Conservation (phyloP, 768 basidiomycete species). For the Termitomyces sp. region DNA sequence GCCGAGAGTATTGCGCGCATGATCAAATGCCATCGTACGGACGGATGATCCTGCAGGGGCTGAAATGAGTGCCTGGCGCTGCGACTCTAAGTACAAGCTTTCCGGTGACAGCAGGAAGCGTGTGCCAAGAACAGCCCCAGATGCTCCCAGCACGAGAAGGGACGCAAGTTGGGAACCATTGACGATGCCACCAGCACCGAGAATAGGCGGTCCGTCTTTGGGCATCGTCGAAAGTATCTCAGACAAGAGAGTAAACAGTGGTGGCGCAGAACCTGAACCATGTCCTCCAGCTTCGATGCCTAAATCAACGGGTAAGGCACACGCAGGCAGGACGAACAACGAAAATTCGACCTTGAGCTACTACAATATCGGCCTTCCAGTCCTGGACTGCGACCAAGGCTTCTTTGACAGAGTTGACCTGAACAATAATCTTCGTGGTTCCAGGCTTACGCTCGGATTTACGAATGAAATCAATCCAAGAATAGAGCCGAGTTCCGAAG, state of each 20-base stretch:
- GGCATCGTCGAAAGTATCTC: slow-evolving; percentile 41
- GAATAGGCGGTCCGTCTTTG: slow-evolving; percentile 40
- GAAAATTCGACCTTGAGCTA: slow-evolving; percentile 60
- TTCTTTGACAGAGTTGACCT: slow-evolving; percentile 55
- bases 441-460: slow-evolving; percentile 40
- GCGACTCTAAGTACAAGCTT: slow-evolving; percentile 47
- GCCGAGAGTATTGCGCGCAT: slow-evolving; percentile 44
- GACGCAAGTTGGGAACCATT: slow-evolving; percentile 62
- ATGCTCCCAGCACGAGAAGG: slow-evolving; percentile 58
- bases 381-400: slow-evolving; percentile 52
- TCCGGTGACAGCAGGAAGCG: slow-evolving; percentile 69
- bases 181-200: slow-evolving; percentile 73
- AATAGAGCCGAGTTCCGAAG: slow-evolving; percentile 51
- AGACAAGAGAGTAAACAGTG: slow-evolving; percentile 56
- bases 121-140: slow-evolving; percentile 68
- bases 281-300: slow-evolving; percentile 82
- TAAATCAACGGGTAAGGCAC: slow-evolving; percentile 20
- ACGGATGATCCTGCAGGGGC: slow-evolving; percentile 42
- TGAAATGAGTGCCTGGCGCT: slow-evolving; percentile 45
- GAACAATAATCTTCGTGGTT: slow-evolving; percentile 54
- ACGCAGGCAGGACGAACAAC: background rate
- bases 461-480: slow-evolving; percentile 60
- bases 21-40: slow-evolving; percentile 61
- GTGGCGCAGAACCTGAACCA: slow-evolving; percentile 48
- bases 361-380: slow-evolving; percentile 70